Percentiles rank a stretch among this genome's conserved stretches.
These are phyloP conservation scores for Purpureocillium takamizusanense DNA, from an alignment of 2,329 filamentous ascomycete genomes.

Conservation along the genomic window DNA sequence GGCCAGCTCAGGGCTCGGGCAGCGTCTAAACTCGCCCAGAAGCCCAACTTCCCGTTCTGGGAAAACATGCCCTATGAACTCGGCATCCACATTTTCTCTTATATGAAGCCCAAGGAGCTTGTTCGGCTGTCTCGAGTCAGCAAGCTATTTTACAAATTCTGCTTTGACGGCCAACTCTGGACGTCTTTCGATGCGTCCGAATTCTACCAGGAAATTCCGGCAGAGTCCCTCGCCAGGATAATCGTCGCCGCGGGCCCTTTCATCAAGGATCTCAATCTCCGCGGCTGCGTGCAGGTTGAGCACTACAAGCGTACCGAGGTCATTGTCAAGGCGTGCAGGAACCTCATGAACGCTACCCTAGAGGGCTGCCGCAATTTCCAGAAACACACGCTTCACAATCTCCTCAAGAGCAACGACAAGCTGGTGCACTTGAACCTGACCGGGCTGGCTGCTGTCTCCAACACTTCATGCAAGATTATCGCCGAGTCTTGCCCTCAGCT, in stretches of 20 bases:
- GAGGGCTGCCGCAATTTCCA: conserved; percentile 85
- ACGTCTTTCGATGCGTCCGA: conserved; percentile 72
- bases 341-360: conserved; percentile 78
- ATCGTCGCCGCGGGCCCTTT: conserved; percentile 82
- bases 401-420: conserved; percentile 64
- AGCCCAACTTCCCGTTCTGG: conserved; percentile 60
- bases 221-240: conserved; percentile 73
- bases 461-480: conserved; percentile 79
- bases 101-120: conserved; percentile 71
- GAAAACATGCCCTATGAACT: conserved; percentile 73
- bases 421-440: conserved; percentile 82
- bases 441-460: conserved; percentile 70
- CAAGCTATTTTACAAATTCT: conserved; percentile 69
- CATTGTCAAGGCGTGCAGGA: conserved; percentile 75
- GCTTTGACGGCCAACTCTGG: conserved; percentile 95
- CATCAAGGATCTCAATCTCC: conserved; percentile 78
- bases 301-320: conserved; percentile 70
- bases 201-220: conserved; percentile 82
- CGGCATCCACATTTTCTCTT: conserved; percentile 66
- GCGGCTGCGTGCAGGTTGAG: conserved; percentile 83
- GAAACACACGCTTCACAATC: conserved; percentile 64
- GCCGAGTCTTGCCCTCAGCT: conserved; percentile 71
- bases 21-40: conserved; percentile 12
- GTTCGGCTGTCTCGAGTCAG: conserved; percentile 70
- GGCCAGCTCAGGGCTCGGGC: conserved; percentile 10